Evolutionary conservation across 257 asterid genomes (phyloP).

Genomic region (Plantago major): DNA sequence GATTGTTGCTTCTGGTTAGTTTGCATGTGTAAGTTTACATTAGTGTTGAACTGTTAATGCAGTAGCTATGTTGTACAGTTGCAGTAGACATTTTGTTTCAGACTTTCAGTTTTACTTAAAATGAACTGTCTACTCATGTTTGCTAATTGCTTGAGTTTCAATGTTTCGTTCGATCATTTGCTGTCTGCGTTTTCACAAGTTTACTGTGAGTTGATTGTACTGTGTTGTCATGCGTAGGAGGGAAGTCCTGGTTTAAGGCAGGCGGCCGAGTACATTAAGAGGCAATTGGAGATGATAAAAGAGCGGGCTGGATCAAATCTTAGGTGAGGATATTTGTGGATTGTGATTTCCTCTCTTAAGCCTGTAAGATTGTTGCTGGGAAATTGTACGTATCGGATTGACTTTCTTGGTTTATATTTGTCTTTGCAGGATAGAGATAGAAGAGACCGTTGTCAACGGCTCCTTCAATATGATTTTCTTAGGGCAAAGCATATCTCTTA

Average conservation of each 20-base stretch:
- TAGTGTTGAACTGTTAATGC: no score
- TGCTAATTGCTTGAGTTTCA: background rate
- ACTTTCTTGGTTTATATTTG: constrained; percentile 15
- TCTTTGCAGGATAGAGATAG: constrained; percentile 79
- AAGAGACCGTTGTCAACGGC: constrained; percentile 83
- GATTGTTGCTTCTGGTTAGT: background rate
- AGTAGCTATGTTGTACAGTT: background rate
- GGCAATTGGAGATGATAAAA: constrained; percentile 70
- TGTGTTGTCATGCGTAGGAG: constrained; percentile 42
- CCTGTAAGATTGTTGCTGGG: background rate
- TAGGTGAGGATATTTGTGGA: constrained; percentile 40
- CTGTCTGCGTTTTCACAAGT: constrained; percentile 6
- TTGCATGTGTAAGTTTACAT: background rate
- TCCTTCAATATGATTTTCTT: constrained; percentile 80
- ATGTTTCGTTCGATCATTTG: background rate
- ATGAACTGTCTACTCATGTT: background rate
- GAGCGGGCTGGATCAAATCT: constrained; percentile 69
- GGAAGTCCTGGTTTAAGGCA: constrained; percentile 79
- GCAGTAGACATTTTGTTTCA: background rate
- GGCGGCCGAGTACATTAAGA: constrained; percentile 73
- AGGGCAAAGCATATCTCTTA: constrained; percentile 71
- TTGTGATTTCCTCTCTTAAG: background rate
- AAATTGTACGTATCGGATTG: background rate
- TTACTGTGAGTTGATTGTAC: background rate
- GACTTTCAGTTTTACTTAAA: background rate